Evolutionary conservation across 1,284 basidiomycete genomes (phyloP).

Genomic region (Blastosporella zonata): DNA sequence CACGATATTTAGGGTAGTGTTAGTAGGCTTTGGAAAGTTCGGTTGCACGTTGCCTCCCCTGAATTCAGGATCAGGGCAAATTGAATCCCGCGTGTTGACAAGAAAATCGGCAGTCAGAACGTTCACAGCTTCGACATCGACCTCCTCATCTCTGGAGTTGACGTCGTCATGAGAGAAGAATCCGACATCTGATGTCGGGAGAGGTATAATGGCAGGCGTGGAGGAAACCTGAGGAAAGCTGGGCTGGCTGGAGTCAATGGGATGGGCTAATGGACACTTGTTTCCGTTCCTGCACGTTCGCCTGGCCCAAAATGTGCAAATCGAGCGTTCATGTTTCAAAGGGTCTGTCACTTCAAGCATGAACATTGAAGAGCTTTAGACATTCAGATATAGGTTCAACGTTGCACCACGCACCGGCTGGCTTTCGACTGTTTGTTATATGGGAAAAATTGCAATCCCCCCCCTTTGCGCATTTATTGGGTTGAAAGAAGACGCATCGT

Average conservation of each 20-base stretch:
- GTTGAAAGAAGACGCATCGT: constrained; percentile 22
- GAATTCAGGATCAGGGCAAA: too few species aligned
- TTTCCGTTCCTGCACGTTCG: constrained; percentile 12
- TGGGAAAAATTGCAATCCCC: constrained; percentile 24
- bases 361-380: not conserved
- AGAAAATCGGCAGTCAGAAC: too few species aligned
- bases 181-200: not conserved
- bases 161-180: not conserved
- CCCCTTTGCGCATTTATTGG: constrained; percentile 21
- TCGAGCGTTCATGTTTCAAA: not conserved
- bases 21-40: too few species aligned
- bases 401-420: constrained; percentile 8
- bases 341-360: not conserved
- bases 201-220: not conserved
- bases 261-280: constrained; percentile 17
- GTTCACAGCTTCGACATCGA: not conserved
- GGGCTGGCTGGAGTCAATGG: not conserved
- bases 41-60: too few species aligned
- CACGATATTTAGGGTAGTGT: not conserved
- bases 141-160: not conserved
- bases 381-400: not conserved
- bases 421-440: constrained; percentile 3
- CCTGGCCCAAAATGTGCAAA: constrained; percentile 14
- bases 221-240: not conserved
- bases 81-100: too few species aligned